Conservation (phyloP, 139 green algal genomes). For the Chlamydomonas sp. region DNA sequence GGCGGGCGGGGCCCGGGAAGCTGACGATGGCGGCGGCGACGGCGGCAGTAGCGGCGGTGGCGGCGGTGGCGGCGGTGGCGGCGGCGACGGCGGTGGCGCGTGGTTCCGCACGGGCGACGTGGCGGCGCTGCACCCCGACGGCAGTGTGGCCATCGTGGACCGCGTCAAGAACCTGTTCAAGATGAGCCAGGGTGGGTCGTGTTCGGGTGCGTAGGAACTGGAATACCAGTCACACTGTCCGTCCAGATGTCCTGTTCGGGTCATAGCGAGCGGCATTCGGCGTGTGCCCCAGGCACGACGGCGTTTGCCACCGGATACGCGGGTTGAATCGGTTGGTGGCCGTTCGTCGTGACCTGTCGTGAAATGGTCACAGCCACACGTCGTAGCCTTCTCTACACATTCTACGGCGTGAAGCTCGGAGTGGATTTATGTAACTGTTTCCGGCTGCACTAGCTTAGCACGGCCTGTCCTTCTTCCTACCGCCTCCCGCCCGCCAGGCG, state of each 20-base stretch:
- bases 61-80: neutral
- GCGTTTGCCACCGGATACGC: neutral
- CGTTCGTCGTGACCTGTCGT: neutral
- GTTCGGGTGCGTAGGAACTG: neutral
- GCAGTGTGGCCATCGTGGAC: constrained; percentile 92
- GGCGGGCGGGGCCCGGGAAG: too few species aligned
- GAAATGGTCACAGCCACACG: too few species aligned
- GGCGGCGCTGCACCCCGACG: constrained; percentile 62
- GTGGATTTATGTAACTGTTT: too few species aligned
- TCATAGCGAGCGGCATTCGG: neutral
- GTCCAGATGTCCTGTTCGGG: neutral
- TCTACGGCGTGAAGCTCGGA: too few species aligned
- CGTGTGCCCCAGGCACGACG: neutral
- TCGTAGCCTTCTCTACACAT: too few species aligned
- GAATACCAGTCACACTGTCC: neutral
- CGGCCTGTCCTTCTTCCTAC: too few species aligned
- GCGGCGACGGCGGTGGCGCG: constrained; percentile 68
- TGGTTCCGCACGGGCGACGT: constrained; percentile 94
- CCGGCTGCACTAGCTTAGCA: too few species aligned
- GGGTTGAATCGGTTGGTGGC: neutral
- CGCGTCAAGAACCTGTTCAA: constrained; percentile 99
- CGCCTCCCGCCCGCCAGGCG: constrained; percentile 41
- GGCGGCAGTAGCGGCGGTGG: constrained; percentile 33
- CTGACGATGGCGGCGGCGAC: neutral
- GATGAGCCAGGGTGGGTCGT: constrained; percentile 78